These are phyloP conservation scores for Talaromyces amestolkiae DNA, from an alignment of 2,329 filamentous ascomycete genomes.

Conservation along the genomic window DNA sequence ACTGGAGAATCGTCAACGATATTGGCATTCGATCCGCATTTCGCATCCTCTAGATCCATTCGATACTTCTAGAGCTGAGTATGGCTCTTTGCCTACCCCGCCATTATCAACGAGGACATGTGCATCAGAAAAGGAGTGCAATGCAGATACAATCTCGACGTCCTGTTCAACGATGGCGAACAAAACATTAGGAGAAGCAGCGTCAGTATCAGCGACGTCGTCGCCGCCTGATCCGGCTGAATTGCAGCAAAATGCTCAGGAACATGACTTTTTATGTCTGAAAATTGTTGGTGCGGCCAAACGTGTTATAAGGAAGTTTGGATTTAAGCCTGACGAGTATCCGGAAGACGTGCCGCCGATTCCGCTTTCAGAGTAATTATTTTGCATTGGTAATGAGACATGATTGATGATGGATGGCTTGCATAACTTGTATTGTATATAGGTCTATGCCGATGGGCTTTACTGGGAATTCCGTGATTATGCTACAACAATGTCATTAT, in stretches of 20 bases:
- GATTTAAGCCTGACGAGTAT: conserved; percentile 37
- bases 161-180: not conserved
- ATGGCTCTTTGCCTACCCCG: not conserved
- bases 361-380: not conserved
- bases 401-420: not conserved
- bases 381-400: not conserved
- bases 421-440: not conserved
- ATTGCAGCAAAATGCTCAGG: conserved; percentile 20
- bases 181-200: not conserved
- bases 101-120: not conserved
- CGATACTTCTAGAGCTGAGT: not conserved
- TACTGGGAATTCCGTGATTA: not conserved
- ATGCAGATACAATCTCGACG: not conserved
- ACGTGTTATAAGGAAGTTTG: conserved; percentile 34
- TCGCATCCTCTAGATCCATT: not conserved
- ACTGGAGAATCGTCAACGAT: conserved; percentile 43
- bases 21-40: conserved; percentile 36
- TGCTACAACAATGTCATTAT: not conserved
- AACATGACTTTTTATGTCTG: conserved; percentile 35
- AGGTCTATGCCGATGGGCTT: not conserved
- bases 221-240: conserved; percentile 9
- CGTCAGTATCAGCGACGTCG: not conserved
- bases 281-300: conserved; percentile 36
- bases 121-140: not conserved
- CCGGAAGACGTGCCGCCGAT: conserved; percentile 26